Percentiles rank a stretch among this genome's conserved stretches.
These are phyloP conservation scores for Penicillium frequentans DNA, from an alignment of 2,329 filamentous ascomycete species.

Conservation along the genomic window DNA sequence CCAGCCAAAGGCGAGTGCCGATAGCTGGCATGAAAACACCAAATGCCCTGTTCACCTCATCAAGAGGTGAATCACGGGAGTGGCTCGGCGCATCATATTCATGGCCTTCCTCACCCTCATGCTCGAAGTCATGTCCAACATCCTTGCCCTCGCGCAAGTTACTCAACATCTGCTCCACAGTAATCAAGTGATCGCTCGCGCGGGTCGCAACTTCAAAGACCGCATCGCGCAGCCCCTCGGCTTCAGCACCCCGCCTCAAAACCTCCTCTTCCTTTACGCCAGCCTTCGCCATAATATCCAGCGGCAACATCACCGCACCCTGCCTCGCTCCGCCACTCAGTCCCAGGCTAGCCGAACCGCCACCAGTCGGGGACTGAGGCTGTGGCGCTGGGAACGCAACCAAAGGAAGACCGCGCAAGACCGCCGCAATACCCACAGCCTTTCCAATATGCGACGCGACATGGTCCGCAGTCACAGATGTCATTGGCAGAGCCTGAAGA, in stretches of 20 bases:
- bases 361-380: constrained; percentile 54
- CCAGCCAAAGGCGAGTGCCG: constrained; percentile 74
- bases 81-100: constrained; percentile 49
- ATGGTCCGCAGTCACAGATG: constrained; percentile 84
- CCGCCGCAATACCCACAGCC: constrained; percentile 80
- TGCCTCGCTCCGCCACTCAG: constrained; percentile 47
- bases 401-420: constrained; percentile 83
- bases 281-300: constrained; percentile 84
- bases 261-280: constrained; percentile 87
- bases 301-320: constrained; percentile 73
- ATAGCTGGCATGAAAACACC: constrained; percentile 79
- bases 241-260: constrained; percentile 74
- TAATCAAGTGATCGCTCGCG: constrained; percentile 94
- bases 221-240: constrained; percentile 79
- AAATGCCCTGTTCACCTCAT: constrained; percentile 68
- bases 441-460: constrained; percentile 95
- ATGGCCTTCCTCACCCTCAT: constrained; percentile 73
- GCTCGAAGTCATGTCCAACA: constrained; percentile 85
- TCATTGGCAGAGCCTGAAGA: constrained; percentile 64
- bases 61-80: constrained; percentile 33
- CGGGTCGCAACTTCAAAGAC: constrained; percentile 90
- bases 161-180: constrained; percentile 85
- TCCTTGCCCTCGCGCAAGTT: constrained; percentile 72
- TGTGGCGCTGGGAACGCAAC: constrained; percentile 74
- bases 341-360: constrained; percentile 36